Conservation (phyloP, 768 basidiomycete genomes). For the Pleurotus citrinopileatus region DNA sequence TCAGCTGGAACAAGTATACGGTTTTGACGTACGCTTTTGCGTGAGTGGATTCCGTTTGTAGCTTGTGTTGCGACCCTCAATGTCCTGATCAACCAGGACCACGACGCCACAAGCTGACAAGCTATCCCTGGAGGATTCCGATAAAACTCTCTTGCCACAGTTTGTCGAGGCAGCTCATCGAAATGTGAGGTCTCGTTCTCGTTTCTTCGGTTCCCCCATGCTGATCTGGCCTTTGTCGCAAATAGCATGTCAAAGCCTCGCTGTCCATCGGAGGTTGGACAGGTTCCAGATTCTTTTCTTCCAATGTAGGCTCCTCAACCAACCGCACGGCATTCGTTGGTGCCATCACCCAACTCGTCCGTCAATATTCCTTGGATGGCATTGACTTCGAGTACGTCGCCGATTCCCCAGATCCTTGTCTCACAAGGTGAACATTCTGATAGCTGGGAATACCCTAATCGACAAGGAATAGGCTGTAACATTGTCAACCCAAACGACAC, state of each 20-base stretch:
- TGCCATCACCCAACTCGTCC: constrained; percentile 47
- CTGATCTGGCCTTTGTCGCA: not conserved
- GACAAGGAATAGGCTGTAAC: constrained; percentile 59
- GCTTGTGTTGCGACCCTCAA: not conserved
- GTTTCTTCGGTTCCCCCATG: not conserved
- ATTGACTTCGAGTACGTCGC: constrained; percentile 46
- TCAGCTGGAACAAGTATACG: constrained; percentile 69
- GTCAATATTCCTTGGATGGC: constrained; percentile 53
- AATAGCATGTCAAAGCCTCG: constrained; percentile 52
- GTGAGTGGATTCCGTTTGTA: constrained; percentile 35
- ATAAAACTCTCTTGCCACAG: constrained; percentile 43
- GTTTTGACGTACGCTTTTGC: constrained; percentile 70
- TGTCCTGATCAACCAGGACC: constrained; percentile 23
- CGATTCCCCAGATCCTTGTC: not conserved
- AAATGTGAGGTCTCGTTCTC: constrained; percentile 28
- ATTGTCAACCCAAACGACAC: constrained; percentile 46
- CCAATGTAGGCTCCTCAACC: constrained; percentile 48
- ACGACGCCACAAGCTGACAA: constrained; percentile 31
- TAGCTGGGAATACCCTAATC: constrained; percentile 76
- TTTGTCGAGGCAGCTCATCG: constrained; percentile 51
- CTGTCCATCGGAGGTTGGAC: constrained; percentile 72
- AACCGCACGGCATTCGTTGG: constrained; percentile 66
- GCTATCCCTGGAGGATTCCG: constrained; percentile 37
- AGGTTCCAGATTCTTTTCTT: constrained; percentile 62
- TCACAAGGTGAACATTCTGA: not conserved